Base-by-base conservation (phyloP, 164 flowering plant genomes). In the Litsea cubeba region DNA sequence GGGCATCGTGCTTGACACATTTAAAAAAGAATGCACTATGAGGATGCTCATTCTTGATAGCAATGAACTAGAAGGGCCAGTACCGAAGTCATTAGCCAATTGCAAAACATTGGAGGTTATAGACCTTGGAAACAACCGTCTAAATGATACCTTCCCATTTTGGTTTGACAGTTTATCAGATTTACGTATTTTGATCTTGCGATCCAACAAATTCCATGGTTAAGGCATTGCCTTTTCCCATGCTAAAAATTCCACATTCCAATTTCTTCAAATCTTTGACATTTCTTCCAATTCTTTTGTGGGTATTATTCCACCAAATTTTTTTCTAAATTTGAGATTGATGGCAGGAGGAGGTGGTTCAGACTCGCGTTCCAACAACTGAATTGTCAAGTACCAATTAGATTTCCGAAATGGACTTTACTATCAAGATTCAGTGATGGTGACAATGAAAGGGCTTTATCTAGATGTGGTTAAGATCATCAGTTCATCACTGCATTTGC, bases 121-220 rank as follows among this genome's bases (percentile, higher is more conserved):
- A 23, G 23, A 63, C 26, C 30, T 63, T 63, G 66, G 66, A 24
- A 63, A 63, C 66, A 63, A 63, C n/a, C 30, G 0, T 6, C 22
- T 63, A 22, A 12, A 63, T 8, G 66, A 63, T 22, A 63, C 26
- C 8, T 63, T 63, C 66, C 66, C 66, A 5, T 22, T 63, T 4
- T 63, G 66, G 66, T 24, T 24, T 24, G 26, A 63, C 10, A 22
- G 12, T 63, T 63, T 63, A 26, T 24, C 66, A 8, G 14, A 63
- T 11, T 7, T 63, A 26, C 66, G 30, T 6, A 24, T 63, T 22
- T 26, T 63, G 4, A 26, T 63, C 26, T 24, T 63, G 11, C 10
- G 66, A 63, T 63, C 66, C 66, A 63, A 63, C 12, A 24, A 63
- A 63, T 63, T 63, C n/a, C 66, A 7, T 22, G 66, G 66, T 26